These are phyloP conservation scores for Colletotrichum cuscutae DNA, from an alignment of 2,329 filamentous ascomycete genomes.

Conservation along the genomic window DNA sequence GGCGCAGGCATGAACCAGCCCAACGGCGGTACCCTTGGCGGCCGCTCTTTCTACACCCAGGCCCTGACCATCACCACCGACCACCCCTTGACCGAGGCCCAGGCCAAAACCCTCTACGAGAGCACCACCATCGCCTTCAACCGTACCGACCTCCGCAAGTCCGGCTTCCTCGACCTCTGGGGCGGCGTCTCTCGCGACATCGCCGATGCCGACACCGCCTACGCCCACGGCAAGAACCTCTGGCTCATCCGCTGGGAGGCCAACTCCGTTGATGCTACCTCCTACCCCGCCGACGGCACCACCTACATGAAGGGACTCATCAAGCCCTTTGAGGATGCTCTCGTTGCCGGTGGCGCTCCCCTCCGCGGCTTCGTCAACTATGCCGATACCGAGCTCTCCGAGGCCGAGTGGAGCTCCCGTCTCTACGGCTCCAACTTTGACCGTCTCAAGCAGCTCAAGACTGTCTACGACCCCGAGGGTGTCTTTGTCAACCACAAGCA, in stretches of 20 bases:
- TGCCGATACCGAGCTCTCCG: conserved; percentile 32
- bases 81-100: conserved; percentile 28
- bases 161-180: conserved; percentile 36
- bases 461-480: conserved; percentile 29
- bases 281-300: conserved; percentile 58
- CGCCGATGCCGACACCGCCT: conserved; percentile 45
- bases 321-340: conserved; percentile 36
- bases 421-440: conserved; percentile 35
- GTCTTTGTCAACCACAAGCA: conserved; percentile 34
- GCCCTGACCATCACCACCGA: conserved; percentile 32
- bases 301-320: conserved; percentile 57
- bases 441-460: conserved; percentile 35
- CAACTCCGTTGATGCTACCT: conserved; percentile 50
- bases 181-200: conserved; percentile 43
- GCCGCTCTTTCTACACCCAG: conserved; percentile 34
- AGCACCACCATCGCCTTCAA: conserved; percentile 27
- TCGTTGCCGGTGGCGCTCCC: conserved; percentile 17
- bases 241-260: conserved; percentile 46
- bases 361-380: conserved; percentile 36
- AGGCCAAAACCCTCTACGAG: conserved; percentile 30
- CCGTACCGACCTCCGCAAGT: conserved; percentile 31
- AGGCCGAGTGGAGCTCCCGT: conserved; percentile 32
- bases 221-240: conserved; percentile 53
- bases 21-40: conserved; percentile 25
- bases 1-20: conserved; percentile 34